Percentiles rank a stretch among this genome's conserved stretches.
phyloP scores from a whole-genome alignment of 768 basidiomycete species.

The Grammothele lineata region DNA sequence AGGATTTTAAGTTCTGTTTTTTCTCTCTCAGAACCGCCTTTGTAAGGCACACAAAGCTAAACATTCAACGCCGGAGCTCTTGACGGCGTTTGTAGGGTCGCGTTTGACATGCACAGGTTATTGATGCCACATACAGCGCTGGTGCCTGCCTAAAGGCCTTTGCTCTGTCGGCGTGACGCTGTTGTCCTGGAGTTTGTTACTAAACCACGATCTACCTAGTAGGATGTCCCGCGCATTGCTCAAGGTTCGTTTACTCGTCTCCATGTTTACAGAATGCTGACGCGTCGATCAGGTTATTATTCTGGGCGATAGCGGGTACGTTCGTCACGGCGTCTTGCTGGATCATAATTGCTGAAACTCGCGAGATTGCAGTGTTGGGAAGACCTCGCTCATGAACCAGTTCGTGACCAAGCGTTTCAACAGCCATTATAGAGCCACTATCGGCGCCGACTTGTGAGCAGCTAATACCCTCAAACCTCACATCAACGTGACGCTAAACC shows the following conservation, averaged over 20 bases:
- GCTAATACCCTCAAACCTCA: conserved; percentile 19
- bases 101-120: no score
- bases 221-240: conserved; percentile 82
- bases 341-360: conserved; percentile 9
- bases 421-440: conserved; percentile 99
- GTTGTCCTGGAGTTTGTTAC: no score
- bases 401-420: conserved; percentile 99
- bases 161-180: no score
- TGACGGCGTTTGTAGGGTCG: no score
- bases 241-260: conserved; percentile 49
- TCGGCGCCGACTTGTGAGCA: conserved; percentile 94
- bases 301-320: conserved; percentile 94
- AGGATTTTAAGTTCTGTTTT: no score
- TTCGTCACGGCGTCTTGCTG: conserved; percentile 17
- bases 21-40: no score
- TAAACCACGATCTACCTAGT: conserved; percentile 2
- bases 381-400: conserved; percentile 99
- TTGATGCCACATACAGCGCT: no score
- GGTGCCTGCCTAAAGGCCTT: no score
- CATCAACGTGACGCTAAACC: neutral
- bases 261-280: conserved; percentile 5
- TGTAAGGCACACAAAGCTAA: no score
- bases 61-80: no score
- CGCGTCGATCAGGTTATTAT: conserved; percentile 82
- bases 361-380: conserved; percentile 56